phyloP scores from a whole-genome alignment of 768 basidiomycete genomes.

The Boletus rubescentipes region DNA sequence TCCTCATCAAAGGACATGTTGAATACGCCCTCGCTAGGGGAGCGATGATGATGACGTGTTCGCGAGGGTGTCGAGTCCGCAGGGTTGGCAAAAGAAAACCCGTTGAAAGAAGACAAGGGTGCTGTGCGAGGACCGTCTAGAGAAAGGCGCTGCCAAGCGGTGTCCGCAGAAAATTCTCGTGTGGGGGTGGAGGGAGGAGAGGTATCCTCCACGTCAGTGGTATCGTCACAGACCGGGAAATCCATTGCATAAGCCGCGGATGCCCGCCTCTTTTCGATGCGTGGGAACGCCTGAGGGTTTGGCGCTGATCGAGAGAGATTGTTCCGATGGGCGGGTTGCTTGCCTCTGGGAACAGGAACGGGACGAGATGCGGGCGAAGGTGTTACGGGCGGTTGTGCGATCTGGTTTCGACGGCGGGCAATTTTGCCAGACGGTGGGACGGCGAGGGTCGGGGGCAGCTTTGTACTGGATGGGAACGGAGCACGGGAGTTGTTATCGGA shows the following conservation, averaged over 20 bases:
- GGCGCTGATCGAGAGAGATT: constrained; percentile 55
- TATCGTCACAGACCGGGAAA: constrained; percentile 76
- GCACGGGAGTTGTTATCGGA: constrained; percentile 39
- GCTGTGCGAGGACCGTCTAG: constrained; percentile 51
- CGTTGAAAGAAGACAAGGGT: constrained; percentile 39
- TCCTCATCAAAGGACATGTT: constrained; percentile 74
- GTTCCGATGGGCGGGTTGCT: constrained; percentile 15
- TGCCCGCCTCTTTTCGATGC: constrained; percentile 33
- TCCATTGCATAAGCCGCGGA: constrained; percentile 31
- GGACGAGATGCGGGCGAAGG: constrained; percentile 42
- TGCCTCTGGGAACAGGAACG: constrained; percentile 48
- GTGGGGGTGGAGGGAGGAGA: constrained; percentile 56
- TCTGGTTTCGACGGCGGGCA: constrained; percentile 55
- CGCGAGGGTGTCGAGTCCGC: constrained; percentile 37
- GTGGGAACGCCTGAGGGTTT: constrained; percentile 35
- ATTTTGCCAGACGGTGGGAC: constrained; percentile 53
- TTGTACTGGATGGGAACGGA: constrained; percentile 30
- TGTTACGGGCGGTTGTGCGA: constrained; percentile 30
- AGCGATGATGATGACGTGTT: constrained; percentile 50
- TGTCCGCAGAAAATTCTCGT: constrained; percentile 36
- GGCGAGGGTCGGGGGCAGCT: constrained; percentile 41
- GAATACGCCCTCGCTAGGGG: constrained; percentile 76
- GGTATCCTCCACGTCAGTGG: constrained; percentile 47
- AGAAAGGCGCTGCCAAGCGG: constrained; percentile 34
- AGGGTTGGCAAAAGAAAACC: constrained; percentile 41